Conservation (phyloP, 225 moss, liverwort and hornwort genomes). For the Bryum argenteum region DNA sequence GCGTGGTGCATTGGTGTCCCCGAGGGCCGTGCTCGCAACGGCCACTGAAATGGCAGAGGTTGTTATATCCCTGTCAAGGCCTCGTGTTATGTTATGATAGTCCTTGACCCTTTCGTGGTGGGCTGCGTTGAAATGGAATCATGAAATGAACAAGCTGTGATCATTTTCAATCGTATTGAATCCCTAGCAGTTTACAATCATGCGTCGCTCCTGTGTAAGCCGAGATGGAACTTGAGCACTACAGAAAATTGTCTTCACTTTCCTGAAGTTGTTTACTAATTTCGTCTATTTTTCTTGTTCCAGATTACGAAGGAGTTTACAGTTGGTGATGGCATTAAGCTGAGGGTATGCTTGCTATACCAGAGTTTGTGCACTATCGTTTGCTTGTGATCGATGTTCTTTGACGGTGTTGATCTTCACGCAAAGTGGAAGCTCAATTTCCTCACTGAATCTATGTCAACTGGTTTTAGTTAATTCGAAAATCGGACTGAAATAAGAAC, state of each 20-base stretch:
- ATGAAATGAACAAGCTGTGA: neutral
- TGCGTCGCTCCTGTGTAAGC: neutral
- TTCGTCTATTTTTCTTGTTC: slow-evolving; percentile 10
- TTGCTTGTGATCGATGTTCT: slow-evolving; percentile 19
- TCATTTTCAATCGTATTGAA: neutral
- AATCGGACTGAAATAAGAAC: neutral
- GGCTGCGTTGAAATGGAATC: neutral
- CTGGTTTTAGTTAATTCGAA: slow-evolving; percentile 16
- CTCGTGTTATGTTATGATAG: neutral
- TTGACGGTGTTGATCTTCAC: neutral
- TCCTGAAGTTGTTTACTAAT: slow-evolving; percentile 12
- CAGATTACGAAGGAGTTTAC: slow-evolving; percentile 53
- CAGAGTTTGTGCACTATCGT: slow-evolving; percentile 8
- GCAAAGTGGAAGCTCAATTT: neutral
- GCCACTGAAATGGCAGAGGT: slow-evolving; percentile 55
- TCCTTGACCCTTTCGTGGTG: neutral
- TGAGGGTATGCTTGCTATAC: slow-evolving; percentile 38
- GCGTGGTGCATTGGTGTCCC: slow-evolving; percentile 28
- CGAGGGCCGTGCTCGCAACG: slow-evolving; percentile 49
- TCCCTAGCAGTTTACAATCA: neutral
- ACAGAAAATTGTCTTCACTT: slow-evolving; percentile 15
- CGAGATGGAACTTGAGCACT: neutral
- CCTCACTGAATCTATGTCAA: slow-evolving; percentile 3
- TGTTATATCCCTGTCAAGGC: neutral
- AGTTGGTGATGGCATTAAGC: slow-evolving; percentile 48